Evolutionary conservation across 306 rosid species (phyloP).

Genomic region (Acacia crassicarpa): DNA sequence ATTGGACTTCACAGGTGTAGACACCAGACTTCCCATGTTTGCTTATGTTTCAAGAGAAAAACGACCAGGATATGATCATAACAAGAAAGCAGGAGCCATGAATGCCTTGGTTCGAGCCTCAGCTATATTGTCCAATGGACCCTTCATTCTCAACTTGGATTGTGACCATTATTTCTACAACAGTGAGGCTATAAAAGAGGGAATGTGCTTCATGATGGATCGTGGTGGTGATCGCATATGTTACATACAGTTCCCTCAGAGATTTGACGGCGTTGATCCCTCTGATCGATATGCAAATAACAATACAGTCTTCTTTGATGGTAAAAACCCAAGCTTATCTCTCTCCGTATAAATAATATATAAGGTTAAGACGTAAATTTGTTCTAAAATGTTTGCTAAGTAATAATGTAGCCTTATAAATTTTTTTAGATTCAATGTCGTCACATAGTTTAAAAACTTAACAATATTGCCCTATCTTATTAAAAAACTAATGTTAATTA

Average conservation of each 20-base stretch:
- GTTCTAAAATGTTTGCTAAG: accelerated
- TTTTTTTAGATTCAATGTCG: no score
- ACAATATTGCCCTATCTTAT: no score
- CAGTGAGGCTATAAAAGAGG: constrained; percentile 65
- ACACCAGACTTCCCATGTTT: constrained; percentile 79
- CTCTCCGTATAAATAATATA: background rate
- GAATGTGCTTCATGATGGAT: constrained; percentile 91
- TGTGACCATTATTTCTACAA: constrained; percentile 84
- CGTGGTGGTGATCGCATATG: constrained; percentile 86
- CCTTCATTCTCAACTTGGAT: constrained; percentile 77
- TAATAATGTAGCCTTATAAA: no score
- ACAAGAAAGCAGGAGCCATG: constrained; percentile 97
- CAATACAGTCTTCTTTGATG: constrained; percentile 88
- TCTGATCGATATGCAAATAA: constrained; percentile 93
- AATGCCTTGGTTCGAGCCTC: constrained; percentile 90
- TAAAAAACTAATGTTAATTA: no score
- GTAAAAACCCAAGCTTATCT: constrained; percentile 33
- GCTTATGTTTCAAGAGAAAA: constrained; percentile 87
- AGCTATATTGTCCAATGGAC: constrained; percentile 73
- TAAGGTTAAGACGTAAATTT: no score
- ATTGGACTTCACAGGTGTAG: constrained; percentile 75
- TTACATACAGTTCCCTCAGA: constrained; percentile 82
- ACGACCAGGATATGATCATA: constrained; percentile 77
- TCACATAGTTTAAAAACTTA: no score
- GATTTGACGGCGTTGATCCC: constrained; percentile 88